Conservation (phyloP, 257 asterid species). For the Nyctanthes arbortristis region DNA sequence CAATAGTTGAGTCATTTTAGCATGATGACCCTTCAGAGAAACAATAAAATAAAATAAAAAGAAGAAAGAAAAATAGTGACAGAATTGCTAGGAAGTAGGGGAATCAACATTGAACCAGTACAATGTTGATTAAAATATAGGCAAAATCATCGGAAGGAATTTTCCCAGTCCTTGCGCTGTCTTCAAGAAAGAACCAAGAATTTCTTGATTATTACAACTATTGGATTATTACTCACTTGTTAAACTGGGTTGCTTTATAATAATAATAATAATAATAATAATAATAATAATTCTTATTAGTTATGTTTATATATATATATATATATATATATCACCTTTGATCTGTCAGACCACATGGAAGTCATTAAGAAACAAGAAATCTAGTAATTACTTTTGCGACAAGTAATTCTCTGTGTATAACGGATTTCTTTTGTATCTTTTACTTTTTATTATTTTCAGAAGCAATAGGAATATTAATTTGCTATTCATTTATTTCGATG, state of each 20-base stretch:
- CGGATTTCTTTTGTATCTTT: not conserved
- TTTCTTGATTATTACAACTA: not conserved
- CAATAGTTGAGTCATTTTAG: too few species aligned
- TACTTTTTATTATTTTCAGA: not conserved
- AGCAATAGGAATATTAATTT: not conserved
- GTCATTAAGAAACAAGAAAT: not conserved
- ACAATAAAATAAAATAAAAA: too few species aligned
- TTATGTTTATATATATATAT: too few species aligned
- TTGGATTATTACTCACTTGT: not conserved
- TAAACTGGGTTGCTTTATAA: not conserved
- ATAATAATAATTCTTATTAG: too few species aligned
- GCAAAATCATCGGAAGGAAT: not conserved
- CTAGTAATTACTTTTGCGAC: not conserved
- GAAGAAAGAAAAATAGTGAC: too few species aligned
- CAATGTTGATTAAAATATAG: too few species aligned
- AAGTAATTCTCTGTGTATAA: not conserved
- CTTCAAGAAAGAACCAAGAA: not conserved
- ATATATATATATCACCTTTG: too few species aligned
- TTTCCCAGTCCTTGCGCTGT: not conserved
- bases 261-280: too few species aligned
- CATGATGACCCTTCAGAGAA: too few species aligned
- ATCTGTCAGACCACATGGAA: not conserved
- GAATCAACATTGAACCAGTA: not conserved
- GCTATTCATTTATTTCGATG: too few species aligned
- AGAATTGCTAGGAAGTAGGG: not conserved